Evolutionary conservation across 805 yeast genomes (phyloP), one percentile per base, ranked within the genome.

Genomic region (Sugiyamaella marilandica): DNA sequence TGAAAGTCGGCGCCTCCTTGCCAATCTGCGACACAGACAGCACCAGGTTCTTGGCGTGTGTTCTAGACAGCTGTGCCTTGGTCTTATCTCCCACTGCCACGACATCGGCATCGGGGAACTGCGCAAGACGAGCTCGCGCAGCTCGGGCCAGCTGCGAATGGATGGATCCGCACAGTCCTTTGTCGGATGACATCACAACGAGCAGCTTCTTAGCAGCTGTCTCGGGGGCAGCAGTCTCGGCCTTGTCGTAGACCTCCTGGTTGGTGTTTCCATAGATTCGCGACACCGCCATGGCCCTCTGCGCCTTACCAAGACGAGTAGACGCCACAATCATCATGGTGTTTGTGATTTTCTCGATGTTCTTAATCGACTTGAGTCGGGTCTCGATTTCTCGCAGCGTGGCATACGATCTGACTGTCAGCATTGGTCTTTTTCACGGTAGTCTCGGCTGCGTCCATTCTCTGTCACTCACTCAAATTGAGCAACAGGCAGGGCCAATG

Each of bases 281-380:
- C 48, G 97, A 85, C 48, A 87, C 81, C 62, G 78, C 76, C 90
- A 90, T 92, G 57, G 97, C 96, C 73, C 85, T 87, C 76, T 90
- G 96, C 57, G 99, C 99, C 76, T 87, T 90, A 71, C 82, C 79
- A 72, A 94, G 82, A 77, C 97, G 86, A 64, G 99, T 94, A 41
- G 98, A 92, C 41, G 99, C 99, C 67, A 94, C 99, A 75, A 94
- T 85, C 81, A 91, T 94, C 98, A 94, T 94, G 74, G 99, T 94
- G 78, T 94, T 94, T 77, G 99, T 94, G 78, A 94, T 94, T 80
- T 94, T 94, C 78, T 94, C 97, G 73, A 94, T 92, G 82, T 94
- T 94, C 81, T 92, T 94, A 73, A 94, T 94, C 61, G 97, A 89
- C 80, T 94, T 94, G 71, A 94, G 83, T 80, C 99, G 95, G 74